Conservation (phyloP, 208 protist genomes). For the Leishmania arabica region DNA sequence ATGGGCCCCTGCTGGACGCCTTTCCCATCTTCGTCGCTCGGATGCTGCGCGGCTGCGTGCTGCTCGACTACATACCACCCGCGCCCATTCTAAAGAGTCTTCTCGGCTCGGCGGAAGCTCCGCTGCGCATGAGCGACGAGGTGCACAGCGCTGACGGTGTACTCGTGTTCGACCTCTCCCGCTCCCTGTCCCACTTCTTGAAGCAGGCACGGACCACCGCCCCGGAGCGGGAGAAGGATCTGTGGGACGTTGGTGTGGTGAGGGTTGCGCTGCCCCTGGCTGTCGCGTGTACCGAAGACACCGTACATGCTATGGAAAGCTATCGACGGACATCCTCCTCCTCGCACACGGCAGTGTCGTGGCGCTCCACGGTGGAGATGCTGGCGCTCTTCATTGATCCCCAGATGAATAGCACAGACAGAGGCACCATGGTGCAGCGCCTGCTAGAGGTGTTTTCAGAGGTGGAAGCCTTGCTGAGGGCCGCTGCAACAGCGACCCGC, state of each 20-base stretch:
- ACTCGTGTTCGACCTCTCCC: slow-evolving; percentile 71
- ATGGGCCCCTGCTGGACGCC: slow-evolving; percentile 20
- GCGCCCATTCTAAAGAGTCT: slow-evolving; percentile 30
- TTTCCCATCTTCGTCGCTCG: slow-evolving; percentile 50
- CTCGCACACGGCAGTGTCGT: slow-evolving; percentile 58
- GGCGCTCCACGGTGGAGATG: slow-evolving; percentile 61
- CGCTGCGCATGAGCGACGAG: slow-evolving; percentile 9
- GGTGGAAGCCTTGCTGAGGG: slow-evolving; percentile 22
- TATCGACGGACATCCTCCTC: background rate
- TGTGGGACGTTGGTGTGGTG: slow-evolving; percentile 51
- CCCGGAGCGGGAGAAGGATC: slow-evolving; percentile 15
- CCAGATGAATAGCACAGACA: slow-evolving; percentile 29
- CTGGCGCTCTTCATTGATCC: slow-evolving; percentile 54
- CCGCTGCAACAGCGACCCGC: slow-evolving; percentile 13
- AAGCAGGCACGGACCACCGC: slow-evolving; percentile 26
- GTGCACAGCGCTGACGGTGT: slow-evolving; percentile 32
- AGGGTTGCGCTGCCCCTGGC: slow-evolving; percentile 50
- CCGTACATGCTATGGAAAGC: background rate
- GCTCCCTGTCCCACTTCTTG: slow-evolving; percentile 61
- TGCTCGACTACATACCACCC: slow-evolving; percentile 58
- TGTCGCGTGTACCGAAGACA: slow-evolving; percentile 21
- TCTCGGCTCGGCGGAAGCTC: slow-evolving; percentile 19
- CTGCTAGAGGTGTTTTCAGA: slow-evolving; percentile 36
- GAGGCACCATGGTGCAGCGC: slow-evolving; percentile 34
- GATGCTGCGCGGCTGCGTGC: slow-evolving; percentile 59